phyloP scores from a whole-genome alignment of 164 flowering plant species.

The Saururus chinensis region DNA sequence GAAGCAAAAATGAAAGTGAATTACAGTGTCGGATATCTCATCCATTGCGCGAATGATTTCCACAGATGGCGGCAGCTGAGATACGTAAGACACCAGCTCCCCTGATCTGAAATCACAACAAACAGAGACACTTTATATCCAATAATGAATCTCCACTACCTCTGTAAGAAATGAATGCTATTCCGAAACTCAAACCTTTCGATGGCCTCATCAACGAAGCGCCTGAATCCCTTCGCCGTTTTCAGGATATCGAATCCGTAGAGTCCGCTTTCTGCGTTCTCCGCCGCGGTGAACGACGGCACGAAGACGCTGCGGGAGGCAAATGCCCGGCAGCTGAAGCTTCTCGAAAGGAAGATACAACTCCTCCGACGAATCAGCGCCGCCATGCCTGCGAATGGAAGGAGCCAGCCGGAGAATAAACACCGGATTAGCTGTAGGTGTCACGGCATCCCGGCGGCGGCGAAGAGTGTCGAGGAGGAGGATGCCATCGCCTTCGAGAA shows the following conservation, averaged over 20 bases:
- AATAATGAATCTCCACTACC: neutral
- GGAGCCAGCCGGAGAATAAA: neutral
- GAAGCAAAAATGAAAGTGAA: neutral
- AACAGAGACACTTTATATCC: neutral
- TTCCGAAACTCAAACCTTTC: conserved; percentile 34
- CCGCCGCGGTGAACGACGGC: conserved; percentile 18
- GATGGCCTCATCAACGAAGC: conserved; percentile 80
- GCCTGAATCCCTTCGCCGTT: conserved; percentile 63
- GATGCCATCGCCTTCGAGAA: too few relatives aligned
- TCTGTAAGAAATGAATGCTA: neutral
- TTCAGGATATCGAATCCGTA: conserved; percentile 73
- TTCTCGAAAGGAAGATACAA: conserved; percentile 6
- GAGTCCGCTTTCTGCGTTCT: conserved; percentile 48
- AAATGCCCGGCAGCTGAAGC: conserved; percentile 6
- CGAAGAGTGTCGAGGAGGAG: neutral
- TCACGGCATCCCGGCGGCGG: neutral
- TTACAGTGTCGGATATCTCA: conserved; percentile 81
- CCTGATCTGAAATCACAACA: conserved; percentile 39
- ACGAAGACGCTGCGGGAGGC: conserved; percentile 17
- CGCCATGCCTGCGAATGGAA: conserved; percentile 2
- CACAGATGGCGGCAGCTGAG: conserved; percentile 47
- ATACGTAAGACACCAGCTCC: conserved; percentile 56
- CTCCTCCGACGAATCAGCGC: conserved; percentile 14
- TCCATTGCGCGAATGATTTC: conserved; percentile 80
- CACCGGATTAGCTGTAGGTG: neutral